phyloP scores from a whole-genome alignment of 192 early-diverging fungal species.

The Coemansia sp. region DNA sequence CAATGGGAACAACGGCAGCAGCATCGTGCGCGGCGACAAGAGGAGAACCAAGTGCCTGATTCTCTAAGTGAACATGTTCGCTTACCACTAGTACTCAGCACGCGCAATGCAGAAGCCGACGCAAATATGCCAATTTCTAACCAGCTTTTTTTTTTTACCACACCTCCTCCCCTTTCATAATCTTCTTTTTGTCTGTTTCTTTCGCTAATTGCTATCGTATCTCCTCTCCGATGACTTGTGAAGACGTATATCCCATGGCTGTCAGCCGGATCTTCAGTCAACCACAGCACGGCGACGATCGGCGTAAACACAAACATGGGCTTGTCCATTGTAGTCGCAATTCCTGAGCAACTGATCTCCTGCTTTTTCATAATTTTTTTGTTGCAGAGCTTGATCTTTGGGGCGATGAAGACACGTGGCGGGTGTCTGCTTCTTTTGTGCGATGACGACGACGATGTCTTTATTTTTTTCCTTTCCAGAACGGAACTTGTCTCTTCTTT shows the following conservation, averaged over 20 bases:
- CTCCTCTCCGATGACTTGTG: constrained; percentile 8
- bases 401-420: too few species aligned
- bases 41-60: constrained; percentile 52
- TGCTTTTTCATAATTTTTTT: too few species aligned
- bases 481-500: neutral
- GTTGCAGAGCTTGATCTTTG: too few species aligned
- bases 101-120: constrained; percentile 2
- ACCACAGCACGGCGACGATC: too few species aligned
- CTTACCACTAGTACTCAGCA: neutral
- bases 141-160: constrained; percentile 10
- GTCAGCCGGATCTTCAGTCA: too few species aligned
- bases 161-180: constrained; percentile 8
- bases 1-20: constrained; percentile 24
- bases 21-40: constrained; percentile 48
- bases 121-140: neutral
- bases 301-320: neutral
- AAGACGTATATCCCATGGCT: too few species aligned
- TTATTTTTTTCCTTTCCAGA: constrained; percentile 5
- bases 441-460: neutral
- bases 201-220: constrained; percentile 7
- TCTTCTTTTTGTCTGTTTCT: neutral
- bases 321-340: too few species aligned
- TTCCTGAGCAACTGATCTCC: too few species aligned
- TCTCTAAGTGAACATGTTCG: constrained; percentile 18
- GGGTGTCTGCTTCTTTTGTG: too few species aligned